phyloP scores from a whole-genome alignment of 768 basidiomycete species.

The Mycena rosella region DNA sequence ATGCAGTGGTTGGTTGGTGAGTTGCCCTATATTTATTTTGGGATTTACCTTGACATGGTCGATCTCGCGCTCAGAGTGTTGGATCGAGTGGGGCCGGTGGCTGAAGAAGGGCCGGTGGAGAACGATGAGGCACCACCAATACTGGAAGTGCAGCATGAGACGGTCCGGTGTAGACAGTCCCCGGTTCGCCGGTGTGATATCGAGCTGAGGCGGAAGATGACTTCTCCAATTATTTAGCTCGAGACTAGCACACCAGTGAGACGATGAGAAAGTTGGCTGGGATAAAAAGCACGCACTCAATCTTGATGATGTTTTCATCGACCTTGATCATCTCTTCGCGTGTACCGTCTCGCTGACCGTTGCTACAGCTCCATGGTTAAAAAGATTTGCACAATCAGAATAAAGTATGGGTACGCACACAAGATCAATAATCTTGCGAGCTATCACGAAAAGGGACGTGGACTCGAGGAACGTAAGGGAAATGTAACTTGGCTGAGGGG shows the following conservation, averaged over 20 bases:
- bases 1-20: too few species aligned
- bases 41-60: constrained; percentile 35
- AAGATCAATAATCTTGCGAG: constrained; percentile 48
- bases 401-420: constrained; percentile 42
- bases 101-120: constrained; percentile 51
- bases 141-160: constrained; percentile 51
- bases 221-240: constrained; percentile 44
- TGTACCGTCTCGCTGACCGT: background rate
- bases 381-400: background rate
- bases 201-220: constrained; percentile 41
- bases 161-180: constrained; percentile 43
- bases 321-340: constrained; percentile 5
- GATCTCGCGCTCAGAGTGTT: constrained; percentile 7
- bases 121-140: constrained; percentile 53
- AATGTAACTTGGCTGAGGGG: constrained; percentile 38
- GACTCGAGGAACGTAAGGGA: constrained; percentile 47
- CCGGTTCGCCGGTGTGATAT: constrained; percentile 44
- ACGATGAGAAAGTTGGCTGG: too few species aligned
- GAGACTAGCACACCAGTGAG: background rate
- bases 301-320: constrained; percentile 35
- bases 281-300: constrained; percentile 19
- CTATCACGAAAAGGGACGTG: constrained; percentile 48
- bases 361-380: background rate
- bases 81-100: constrained; percentile 19
- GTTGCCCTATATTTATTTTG: too few species aligned